Evolutionary conservation across 495 filamentous ascomycete species (phyloP).

Genomic region (Pseudoneurospora amorphoporcata): DNA sequence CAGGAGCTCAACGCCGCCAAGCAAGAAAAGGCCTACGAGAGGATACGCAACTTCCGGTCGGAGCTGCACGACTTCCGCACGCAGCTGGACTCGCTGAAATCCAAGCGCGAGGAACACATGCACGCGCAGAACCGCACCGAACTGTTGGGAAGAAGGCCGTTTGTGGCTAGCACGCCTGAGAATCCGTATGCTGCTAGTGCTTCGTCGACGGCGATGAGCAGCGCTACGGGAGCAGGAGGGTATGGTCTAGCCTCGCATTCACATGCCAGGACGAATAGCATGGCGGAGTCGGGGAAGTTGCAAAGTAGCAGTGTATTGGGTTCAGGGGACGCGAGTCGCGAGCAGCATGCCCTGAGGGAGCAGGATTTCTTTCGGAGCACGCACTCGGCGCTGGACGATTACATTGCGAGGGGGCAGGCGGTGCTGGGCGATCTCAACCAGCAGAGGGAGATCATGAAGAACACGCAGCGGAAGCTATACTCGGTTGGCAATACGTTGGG

Average conservation of each 20-base stretch:
- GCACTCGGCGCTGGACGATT: slow-evolving; percentile 79
- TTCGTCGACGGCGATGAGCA: slow-evolving; percentile 38
- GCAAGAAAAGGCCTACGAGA: slow-evolving; percentile 79
- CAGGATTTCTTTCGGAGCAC: slow-evolving; percentile 75
- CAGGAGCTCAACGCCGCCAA: slow-evolving; percentile 80
- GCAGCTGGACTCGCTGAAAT: slow-evolving; percentile 66
- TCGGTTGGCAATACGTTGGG: slow-evolving; percentile 90
- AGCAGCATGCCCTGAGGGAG: slow-evolving; percentile 80
- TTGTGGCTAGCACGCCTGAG: slow-evolving; percentile 79
- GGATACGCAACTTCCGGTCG: slow-evolving; percentile 72
- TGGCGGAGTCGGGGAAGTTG: slow-evolving; percentile 10
- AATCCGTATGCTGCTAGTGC: slow-evolving; percentile 61
- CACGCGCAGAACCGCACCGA: slow-evolving; percentile 68
- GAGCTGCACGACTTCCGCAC: slow-evolving; percentile 71
- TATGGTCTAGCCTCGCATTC: slow-evolving; percentile 9
- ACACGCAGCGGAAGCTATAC: slow-evolving; percentile 81
- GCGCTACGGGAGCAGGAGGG: slow-evolving; percentile 8
- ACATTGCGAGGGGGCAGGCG: slow-evolving; percentile 78
- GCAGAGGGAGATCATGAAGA: slow-evolving; percentile 90
- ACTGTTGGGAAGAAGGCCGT: slow-evolving; percentile 81
- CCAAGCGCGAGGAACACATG: slow-evolving; percentile 62
- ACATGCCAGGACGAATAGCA: slow-evolving; percentile 22
- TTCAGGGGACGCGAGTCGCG: slow-evolving; percentile 52
- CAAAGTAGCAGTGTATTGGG: slow-evolving; percentile 35
- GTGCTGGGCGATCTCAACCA: slow-evolving; percentile 82